Evolutionary conservation across 2,329 filamentous ascomycete genomes (phyloP), one percentile per base, ranked within the genome.

Genomic region (Aspergillus persii): DNA sequence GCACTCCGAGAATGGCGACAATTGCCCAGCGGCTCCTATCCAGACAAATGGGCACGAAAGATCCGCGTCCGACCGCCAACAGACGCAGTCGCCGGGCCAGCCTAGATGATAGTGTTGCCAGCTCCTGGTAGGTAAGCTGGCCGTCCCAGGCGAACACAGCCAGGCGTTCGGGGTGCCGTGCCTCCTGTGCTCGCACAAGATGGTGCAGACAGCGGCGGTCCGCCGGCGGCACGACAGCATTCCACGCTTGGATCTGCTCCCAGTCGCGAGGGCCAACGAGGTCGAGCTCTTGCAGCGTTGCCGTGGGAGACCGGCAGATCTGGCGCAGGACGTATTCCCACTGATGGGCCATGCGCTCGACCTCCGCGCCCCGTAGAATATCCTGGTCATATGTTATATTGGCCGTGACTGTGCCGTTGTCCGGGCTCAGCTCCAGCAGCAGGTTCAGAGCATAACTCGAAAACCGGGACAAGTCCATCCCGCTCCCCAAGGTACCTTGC

Each of bases 1-100:
- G 58, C 2, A 65, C 63, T 8, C 61, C 67, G 4, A 69, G 54
- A 26, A 68, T 48, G 9, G 60, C 63, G 26, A 69, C 56, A 33
- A 62, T 61, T 4, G 63, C 61, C 47, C 58, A 56, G 2, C 59
- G 51, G 36, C 54, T 50, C 29, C 30, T 58, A 6, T 66, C 26
- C 30, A 50, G 48, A 23, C 30, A 31, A 30, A 50, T 26, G 11
- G 15, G 18, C 15, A 50, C 48, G 18, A 50, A 26, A 9, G 15
- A 18, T 8, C 56, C 59, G 12, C 23, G 23, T 12, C n/a, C 29
- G 27, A 23, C 26, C 4, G 27, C 50, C 27, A 18, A 15, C 9
- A n/a, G n/a, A 18, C 29, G 9, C 8, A 46, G 23, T 29, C 6
- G 41, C 7, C 41, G 41, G 23, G 41, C 41, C 3, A 46, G 23